Evolutionary conservation across 106 monocot genomes (phyloP), one percentile per base, ranked within the genome.

Genomic region (Agapanthus africanus): DNA sequence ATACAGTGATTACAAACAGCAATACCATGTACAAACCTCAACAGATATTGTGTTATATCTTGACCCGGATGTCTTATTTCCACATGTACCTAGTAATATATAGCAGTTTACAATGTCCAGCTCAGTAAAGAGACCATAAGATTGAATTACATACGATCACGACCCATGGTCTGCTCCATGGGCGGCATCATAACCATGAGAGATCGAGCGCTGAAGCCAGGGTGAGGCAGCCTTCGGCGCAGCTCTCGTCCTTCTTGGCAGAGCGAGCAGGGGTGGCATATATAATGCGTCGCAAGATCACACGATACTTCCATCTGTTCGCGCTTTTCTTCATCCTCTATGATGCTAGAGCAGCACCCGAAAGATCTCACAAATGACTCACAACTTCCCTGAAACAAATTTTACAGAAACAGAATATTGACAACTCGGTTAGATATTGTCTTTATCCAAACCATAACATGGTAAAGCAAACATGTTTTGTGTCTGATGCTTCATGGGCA

Each of bases 211-310:
- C 64, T 82, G 67, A 93, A 86, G 4, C 93, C 86, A 40, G 88
- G 93, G 49, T 89, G 86, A 21, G 81, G 93, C 35, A 86, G 42
- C 68, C 83, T 65, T 65, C 88, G 88, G 34, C 93, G 88, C 33
- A 93, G 77, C 70, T 93, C 86, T 0, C 88, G 80, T 9, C 85
- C 93, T 77, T 93, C 88, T 78, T 88, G 88, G 78, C 86, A 89
- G 28, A 93, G 82, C 14, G 93, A 79, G 66, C 89, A 93, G 5
- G 75, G 54, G 74, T 89, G 89, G 59, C 86, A 87, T 61, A 76
- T 67, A 57, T 78, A 82, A 56, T 89, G 88, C 2, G 93, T 82
- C 1, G 82, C 71, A 5, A 87, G 42, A 35, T 93, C 93, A 15
- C 89, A 86, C 0, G 59, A 64, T 0, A 75, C 49, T 50, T 93